These are phyloP conservation scores for Sporothrix euskadiensis DNA, from an alignment of 2,329 filamentous ascomycete genomes.

Conservation along the genomic window DNA sequence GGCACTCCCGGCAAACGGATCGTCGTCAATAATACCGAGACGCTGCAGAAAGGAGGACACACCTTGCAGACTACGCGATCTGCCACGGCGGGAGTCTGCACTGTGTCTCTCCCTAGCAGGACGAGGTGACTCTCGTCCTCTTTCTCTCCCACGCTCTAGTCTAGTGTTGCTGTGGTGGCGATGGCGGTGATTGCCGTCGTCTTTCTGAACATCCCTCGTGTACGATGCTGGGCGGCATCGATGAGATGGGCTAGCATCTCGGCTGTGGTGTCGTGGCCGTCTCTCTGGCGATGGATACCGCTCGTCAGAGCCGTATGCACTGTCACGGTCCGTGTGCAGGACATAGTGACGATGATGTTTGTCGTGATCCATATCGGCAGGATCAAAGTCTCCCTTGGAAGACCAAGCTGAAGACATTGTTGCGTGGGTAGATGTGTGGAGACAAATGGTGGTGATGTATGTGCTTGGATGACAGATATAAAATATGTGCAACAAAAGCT, in stretches of 20 bases:
- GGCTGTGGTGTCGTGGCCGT: background rate
- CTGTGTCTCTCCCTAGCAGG: background rate
- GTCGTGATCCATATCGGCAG: background rate
- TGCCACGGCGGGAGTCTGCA: background rate
- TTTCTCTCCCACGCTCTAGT: background rate
- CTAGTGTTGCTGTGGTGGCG: background rate
- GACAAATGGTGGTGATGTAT: background rate
- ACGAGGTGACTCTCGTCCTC: background rate
- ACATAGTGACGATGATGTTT: background rate
- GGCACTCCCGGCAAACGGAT: background rate
- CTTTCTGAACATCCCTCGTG: background rate
- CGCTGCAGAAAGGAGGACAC: background rate
- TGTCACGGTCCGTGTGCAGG: background rate
- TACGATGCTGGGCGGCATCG: background rate
- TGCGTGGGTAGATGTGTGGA: too few relatives aligned
- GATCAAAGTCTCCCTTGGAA: background rate
- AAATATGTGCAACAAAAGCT: background rate
- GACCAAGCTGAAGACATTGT: background rate
- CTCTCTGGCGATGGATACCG: background rate
- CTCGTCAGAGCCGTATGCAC: background rate
- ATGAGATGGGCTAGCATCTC: background rate
- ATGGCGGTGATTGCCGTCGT: background rate
- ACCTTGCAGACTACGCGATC: background rate
- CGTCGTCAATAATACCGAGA: background rate
- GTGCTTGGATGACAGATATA: background rate